Percentiles rank a stretch among this genome's conserved stretches.
Evolutionary conservation across 768 basidiomycete species (phyloP).

Genomic region (Pleurotus ostreatus): DNA sequence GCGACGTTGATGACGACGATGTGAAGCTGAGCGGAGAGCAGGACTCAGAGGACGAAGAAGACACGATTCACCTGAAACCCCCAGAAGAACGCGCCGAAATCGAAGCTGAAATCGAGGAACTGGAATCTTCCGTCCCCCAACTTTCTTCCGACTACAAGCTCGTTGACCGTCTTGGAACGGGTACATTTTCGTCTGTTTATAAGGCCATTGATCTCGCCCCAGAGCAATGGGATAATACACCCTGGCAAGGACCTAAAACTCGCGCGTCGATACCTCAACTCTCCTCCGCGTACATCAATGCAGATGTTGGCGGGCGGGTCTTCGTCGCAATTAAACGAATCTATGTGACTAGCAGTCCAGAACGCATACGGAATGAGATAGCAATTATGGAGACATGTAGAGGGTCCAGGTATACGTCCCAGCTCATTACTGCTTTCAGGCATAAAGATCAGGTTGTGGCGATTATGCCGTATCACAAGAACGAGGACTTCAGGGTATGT

Average conservation of each 20-base stretch:
- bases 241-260: conserved; percentile 70
- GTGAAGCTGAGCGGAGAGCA: conserved; percentile 19
- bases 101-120: conserved; percentile 68
- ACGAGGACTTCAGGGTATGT: conserved; percentile 90
- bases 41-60: conserved; percentile 50
- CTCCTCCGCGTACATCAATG: conserved; percentile 60
- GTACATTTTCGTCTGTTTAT: conserved; percentile 99
- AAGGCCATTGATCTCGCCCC: conserved; percentile 85
- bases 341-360: conserved; percentile 93
- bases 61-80: conserved; percentile 51
- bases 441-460: conserved; percentile 89
- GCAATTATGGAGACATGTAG: conserved; percentile 83
- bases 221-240: conserved; percentile 68
- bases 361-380: conserved; percentile 90
- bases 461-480: conserved; percentile 89
- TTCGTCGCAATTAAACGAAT: conserved; percentile 96
- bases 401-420: conserved; percentile 83
- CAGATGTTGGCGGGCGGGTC: conserved; percentile 39
- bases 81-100: conserved; percentile 73
- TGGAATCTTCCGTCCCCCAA: conserved; percentile 63
- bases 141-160: conserved; percentile 68
- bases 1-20: conserved; percentile 25
- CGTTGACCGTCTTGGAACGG: conserved; percentile 90
- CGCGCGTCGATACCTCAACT: conserved; percentile 32
- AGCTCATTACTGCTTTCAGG: conserved; percentile 93